Percentiles rank a stretch among this genome's conserved stretches.
These are phyloP conservation scores for Penicillium sp. DNA, from an alignment of 2,329 filamentous ascomycete species.

Conservation along the genomic window DNA sequence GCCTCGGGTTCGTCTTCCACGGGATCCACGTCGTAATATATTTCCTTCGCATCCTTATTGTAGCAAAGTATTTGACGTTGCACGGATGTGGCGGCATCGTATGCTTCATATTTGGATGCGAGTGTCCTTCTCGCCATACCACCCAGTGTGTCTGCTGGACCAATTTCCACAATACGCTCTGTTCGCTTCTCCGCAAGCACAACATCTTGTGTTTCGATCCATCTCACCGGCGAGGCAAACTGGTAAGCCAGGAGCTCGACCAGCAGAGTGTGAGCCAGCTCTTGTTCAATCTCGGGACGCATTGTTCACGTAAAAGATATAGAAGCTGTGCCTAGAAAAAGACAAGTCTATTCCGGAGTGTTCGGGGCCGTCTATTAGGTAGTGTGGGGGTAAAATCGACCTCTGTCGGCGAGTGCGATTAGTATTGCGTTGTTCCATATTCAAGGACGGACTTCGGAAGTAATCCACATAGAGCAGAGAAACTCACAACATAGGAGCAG, in stretches of 20 bases:
- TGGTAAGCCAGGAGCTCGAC: slow-evolving; percentile 99
- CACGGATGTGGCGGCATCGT: slow-evolving; percentile 94
- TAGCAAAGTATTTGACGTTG: slow-evolving; percentile 98
- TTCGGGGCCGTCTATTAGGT: neutral
- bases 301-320: slow-evolving; percentile 60
- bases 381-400: neutral
- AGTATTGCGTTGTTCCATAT: neutral
- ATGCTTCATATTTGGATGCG: slow-evolving; percentile 96
- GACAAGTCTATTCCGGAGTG: neutral
- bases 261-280: slow-evolving; percentile 96
- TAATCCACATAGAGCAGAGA: neutral
- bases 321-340: slow-evolving; percentile 16
- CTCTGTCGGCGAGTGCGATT: neutral
- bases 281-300: slow-evolving; percentile 99
- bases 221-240: slow-evolving; percentile 97
- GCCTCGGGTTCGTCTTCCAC: slow-evolving; percentile 83
- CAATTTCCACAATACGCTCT: slow-evolving; percentile 96
- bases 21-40: slow-evolving; percentile 98
- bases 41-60: slow-evolving; percentile 99
- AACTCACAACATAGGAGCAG: slow-evolving; percentile 10
- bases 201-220: slow-evolving; percentile 99
- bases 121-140: slow-evolving; percentile 97
- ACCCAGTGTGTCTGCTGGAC: slow-evolving; percentile 93
- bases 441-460: neutral
- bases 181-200: slow-evolving; percentile 95